Evolutionary conservation across 2,329 filamentous ascomycete genomes (phyloP).

Genomic region (Bipolaris sorokiniana): DNA sequence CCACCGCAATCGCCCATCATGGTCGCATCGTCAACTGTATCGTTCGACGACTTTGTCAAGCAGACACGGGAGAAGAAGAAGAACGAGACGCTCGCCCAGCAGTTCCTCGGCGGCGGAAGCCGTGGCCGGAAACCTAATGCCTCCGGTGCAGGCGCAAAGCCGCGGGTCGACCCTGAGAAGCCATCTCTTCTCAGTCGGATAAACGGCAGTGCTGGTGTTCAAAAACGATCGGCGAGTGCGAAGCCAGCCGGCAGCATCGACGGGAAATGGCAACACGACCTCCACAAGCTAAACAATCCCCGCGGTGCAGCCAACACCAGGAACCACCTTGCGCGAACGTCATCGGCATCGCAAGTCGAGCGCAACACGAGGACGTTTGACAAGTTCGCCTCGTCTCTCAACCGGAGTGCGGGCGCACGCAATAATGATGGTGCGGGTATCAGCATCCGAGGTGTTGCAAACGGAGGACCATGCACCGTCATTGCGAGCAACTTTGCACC

Average conservation of each 20-base stretch:
- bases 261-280: constrained; percentile 74
- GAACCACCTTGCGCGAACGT: constrained; percentile 44
- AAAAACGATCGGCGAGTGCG: constrained; percentile 62
- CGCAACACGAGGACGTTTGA: constrained; percentile 52
- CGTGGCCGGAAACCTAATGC: constrained; percentile 60
- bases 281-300: constrained; percentile 60
- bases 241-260: constrained; percentile 63
- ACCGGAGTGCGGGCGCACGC: constrained; percentile 34
- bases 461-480: constrained; percentile 73
- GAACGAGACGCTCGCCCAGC: constrained; percentile 72
- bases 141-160: constrained; percentile 58
- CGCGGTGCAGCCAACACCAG: constrained; percentile 41
- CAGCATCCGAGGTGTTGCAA: constrained; percentile 69
- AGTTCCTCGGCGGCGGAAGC: constrained; percentile 70
- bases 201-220: constrained; percentile 70
- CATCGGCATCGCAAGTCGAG: constrained; percentile 50
- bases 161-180: constrained; percentile 53
- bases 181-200: constrained; percentile 71
- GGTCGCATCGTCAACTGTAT: constrained; percentile 26
- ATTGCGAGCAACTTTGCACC: constrained; percentile 82
- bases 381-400: constrained; percentile 48
- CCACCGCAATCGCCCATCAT: constrained; percentile 20
- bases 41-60: constrained; percentile 43
- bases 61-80: constrained; percentile 69
- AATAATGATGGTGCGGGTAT: constrained; percentile 56